Evolutionary conservation across 2,329 filamentous ascomycete genomes (phyloP), one percentile per base, ranked within the genome.

Genomic region (Xylariales sp.): DNA sequence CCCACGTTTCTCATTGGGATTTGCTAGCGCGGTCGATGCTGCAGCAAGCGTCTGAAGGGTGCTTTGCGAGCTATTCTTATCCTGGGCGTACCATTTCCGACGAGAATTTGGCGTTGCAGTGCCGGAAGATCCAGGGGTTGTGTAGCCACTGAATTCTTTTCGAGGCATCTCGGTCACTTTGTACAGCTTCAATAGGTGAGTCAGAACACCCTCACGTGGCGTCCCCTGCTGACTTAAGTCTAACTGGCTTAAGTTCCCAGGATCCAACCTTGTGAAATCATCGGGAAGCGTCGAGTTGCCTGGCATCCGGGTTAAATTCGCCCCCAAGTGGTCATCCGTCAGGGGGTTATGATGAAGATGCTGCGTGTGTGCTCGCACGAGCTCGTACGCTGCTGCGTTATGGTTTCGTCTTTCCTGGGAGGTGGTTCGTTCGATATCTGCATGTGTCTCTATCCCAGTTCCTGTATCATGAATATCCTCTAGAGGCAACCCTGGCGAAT

Each of bases 171-270:
- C 40, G 1, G 58, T 46, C 3, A 62, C 60, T 33, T 69, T 70
- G 51, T 73, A 71, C 9, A 73, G 62, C 53, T 66, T 70, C 31
- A 73, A 46, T 1, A 73, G 62, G 46, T 71, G 66, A 4, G 68
- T 66, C 5, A 73, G 56, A 1, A 72, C 64, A 39, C 68, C 65
- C 14, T 68, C 65, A 3, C 69, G 68, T 36, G 62, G 55, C 2
- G 55, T 55, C 5, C 37, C 32, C 31, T 35, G n/a, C n/a, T n/a
- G n/a, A n/a, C n/a, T n/a, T n/a, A n/a, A n/a, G n/a, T n/a, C n/a
- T n/a, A n/a, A n/a, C n/a, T n/a, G n/a, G n/a, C n/a, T n/a, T n/a
- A n/a, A n/a, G n/a, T n/a, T n/a, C n/a, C n/a, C n/a, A n/a, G n/a
- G n/a, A n/a, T n/a, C n/a, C n/a, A n/a, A n/a, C n/a, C n/a, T n/a